phyloP scores from a whole-genome alignment of 305 asterid species.

The Fraxinus greggii region DNA sequence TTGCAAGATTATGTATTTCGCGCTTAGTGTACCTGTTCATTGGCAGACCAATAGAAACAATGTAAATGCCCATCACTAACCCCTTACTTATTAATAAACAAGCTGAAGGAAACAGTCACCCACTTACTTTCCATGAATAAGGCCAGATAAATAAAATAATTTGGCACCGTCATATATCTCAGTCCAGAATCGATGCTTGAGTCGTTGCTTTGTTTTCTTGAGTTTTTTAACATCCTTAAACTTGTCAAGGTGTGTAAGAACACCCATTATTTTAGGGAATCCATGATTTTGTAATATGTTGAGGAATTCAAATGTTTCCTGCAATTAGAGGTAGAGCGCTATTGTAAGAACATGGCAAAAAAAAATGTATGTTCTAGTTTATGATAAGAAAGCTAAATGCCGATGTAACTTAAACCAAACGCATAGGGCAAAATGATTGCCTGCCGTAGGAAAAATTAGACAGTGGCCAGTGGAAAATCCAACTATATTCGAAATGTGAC shows the following conservation, averaged over 20 bases:
- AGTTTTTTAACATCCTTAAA: slow-evolving; percentile 96
- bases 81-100: slow-evolving; percentile 12
- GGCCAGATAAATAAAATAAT: slow-evolving; percentile 92
- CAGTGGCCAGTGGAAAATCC: background rate
- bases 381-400: background rate
- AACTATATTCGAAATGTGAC: background rate
- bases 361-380: background rate
- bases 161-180: slow-evolving; percentile 98
- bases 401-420: background rate
- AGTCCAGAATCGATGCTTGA: slow-evolving; percentile 99
- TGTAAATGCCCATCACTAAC: slow-evolving; percentile 17
- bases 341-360: background rate
- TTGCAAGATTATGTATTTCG: slow-evolving; percentile 95
- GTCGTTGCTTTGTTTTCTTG: slow-evolving; percentile 85
- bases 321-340: slow-evolving; percentile 30
- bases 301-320: slow-evolving; percentile 97
- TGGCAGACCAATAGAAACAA: slow-evolving; percentile 24
- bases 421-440: background rate
- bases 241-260: slow-evolving; percentile 93
- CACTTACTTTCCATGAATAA: slow-evolving; percentile 91
- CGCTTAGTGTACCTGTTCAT: slow-evolving; percentile 79
- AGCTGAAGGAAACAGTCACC: slow-evolving; percentile 14
- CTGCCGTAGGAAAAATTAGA: background rate
- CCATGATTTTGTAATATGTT: slow-evolving; percentile 97
- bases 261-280: slow-evolving; percentile 98